These are phyloP conservation scores for Colletotrichum gloeosporioides DNA, from an alignment of 2,329 filamentous ascomycete species.

Conservation along the genomic window DNA sequence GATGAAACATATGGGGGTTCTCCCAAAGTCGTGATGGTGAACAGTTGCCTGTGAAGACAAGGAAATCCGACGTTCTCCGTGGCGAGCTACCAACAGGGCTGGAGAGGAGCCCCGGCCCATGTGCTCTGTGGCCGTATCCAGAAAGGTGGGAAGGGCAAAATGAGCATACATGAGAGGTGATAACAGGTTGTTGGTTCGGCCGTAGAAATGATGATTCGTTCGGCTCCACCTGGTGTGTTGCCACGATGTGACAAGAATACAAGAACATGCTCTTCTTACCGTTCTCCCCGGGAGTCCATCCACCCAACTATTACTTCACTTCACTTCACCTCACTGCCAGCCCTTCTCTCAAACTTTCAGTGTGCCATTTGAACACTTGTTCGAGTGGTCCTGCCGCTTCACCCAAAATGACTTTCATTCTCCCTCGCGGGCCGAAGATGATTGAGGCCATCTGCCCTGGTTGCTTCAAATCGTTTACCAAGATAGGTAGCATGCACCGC, in stretches of 20 bases:
- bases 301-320: neutral
- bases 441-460: conserved; percentile 10
- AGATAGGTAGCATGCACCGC: conserved; percentile 10
- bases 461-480: conserved; percentile 6
- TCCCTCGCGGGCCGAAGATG: neutral
- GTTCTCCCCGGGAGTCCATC: neutral
- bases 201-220: neutral
- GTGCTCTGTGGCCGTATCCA: neutral
- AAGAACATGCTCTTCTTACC: neutral
- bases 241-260: neutral
- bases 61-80: neutral
- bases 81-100: neutral
- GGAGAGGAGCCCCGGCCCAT: neutral
- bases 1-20: neutral
- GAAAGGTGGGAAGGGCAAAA: neutral
- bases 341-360: neutral
- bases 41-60: neutral
- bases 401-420: neutral
- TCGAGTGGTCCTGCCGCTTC: neutral
- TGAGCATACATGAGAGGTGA: neutral
- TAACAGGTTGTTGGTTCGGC: neutral
- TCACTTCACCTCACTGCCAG: neutral
- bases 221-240: neutral
- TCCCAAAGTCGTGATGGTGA: neutral
- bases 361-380: neutral